These are phyloP conservation scores for Penicillium nordicum DNA, from an alignment of 2,329 filamentous ascomycete genomes.

Conservation along the genomic window DNA sequence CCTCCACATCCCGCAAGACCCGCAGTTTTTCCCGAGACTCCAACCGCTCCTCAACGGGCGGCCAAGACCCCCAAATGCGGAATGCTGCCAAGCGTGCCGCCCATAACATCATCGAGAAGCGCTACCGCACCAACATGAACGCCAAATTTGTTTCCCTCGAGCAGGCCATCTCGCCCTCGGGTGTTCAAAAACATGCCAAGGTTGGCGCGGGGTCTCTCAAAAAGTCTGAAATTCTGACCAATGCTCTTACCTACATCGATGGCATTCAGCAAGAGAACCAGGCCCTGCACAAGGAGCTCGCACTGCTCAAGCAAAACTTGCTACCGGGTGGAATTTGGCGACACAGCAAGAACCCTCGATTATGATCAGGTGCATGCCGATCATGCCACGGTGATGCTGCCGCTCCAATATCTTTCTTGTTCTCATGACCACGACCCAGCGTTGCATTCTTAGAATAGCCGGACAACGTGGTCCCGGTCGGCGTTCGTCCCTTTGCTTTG, in stretches of 20 bases:
- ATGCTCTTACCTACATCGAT: constrained; percentile 38
- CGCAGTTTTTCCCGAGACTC: constrained; percentile 30
- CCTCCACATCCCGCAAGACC: constrained; percentile 22
- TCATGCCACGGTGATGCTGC: background rate
- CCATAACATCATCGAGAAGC: constrained; percentile 43
- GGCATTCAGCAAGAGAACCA: constrained; percentile 36
- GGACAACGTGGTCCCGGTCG: constrained; percentile 8
- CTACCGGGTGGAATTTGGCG: constrained; percentile 26
- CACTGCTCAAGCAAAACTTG: constrained; percentile 29
- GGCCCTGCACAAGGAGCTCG: constrained; percentile 32
- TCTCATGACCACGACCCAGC: constrained; percentile 19
- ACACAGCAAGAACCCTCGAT: constrained; percentile 13
- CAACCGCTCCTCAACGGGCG: constrained; percentile 16
- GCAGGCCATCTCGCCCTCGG: constrained; percentile 32
- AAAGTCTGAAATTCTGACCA: constrained; percentile 39
- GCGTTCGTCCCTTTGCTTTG: constrained; percentile 1
- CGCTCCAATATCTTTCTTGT: background rate
- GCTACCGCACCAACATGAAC: constrained; percentile 44
- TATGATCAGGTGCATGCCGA: background rate
- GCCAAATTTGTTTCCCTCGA: constrained; percentile 42
- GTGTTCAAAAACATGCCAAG: constrained; percentile 24
- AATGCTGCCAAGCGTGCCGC: constrained; percentile 41
- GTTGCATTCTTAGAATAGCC: constrained; percentile 17
- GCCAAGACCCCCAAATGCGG: constrained; percentile 24
- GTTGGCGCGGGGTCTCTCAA: constrained; percentile 34